Percentiles rank a stretch among this genome's conserved stretches.
These are phyloP conservation scores for Ceratocystis colombiana DNA, from an alignment of 2,329 filamentous ascomycete genomes.

Conservation along the genomic window DNA sequence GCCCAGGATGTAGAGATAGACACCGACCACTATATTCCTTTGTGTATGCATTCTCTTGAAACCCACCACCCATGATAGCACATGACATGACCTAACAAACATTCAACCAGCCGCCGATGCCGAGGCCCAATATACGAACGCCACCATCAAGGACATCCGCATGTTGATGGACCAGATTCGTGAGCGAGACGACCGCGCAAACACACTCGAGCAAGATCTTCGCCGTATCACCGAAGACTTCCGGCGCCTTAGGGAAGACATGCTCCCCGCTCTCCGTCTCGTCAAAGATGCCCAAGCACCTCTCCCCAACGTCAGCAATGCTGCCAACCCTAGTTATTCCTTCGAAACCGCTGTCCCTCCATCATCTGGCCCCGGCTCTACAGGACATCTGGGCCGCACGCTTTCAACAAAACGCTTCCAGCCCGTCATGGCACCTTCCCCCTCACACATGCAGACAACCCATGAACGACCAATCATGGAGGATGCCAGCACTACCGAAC, in stretches of 20 bases:
- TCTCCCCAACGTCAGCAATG: slow-evolving; percentile 45
- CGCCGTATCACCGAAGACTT: slow-evolving; percentile 81
- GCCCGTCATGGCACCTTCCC: slow-evolving; percentile 65
- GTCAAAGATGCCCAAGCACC: slow-evolving; percentile 88
- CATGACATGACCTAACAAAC: slow-evolving; percentile 20
- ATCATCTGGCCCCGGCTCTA: slow-evolving; percentile 43
- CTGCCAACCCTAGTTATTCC: slow-evolving; percentile 22
- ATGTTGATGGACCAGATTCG: slow-evolving; percentile 82
- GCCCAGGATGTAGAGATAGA: slow-evolving; percentile 87
- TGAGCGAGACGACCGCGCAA: slow-evolving; percentile 82
- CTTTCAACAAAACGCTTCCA: slow-evolving; percentile 66
- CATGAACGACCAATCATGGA: slow-evolving; percentile 57
- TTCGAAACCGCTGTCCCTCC: slow-evolving; percentile 40
- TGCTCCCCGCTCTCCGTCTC: slow-evolving; percentile 79
- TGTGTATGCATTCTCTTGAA: slow-evolving; percentile 53
- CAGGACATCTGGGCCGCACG: slow-evolving; percentile 54
- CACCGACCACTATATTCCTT: slow-evolving; percentile 82
- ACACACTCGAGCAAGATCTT: slow-evolving; percentile 70
- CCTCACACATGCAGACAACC: slow-evolving; percentile 58
- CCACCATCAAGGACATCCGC: slow-evolving; percentile 86
- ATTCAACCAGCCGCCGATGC: slow-evolving; percentile 65
- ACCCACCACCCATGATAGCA: background rate
- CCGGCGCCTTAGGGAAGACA: slow-evolving; percentile 75
- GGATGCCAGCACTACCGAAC: slow-evolving; percentile 58
- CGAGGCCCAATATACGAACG: slow-evolving; percentile 72